Percentiles rank a stretch among this genome's conserved stretches.
These are phyloP conservation scores for Mrakia blollopis DNA, from an alignment of 768 basidiomycete species.

Conservation along the genomic window DNA sequence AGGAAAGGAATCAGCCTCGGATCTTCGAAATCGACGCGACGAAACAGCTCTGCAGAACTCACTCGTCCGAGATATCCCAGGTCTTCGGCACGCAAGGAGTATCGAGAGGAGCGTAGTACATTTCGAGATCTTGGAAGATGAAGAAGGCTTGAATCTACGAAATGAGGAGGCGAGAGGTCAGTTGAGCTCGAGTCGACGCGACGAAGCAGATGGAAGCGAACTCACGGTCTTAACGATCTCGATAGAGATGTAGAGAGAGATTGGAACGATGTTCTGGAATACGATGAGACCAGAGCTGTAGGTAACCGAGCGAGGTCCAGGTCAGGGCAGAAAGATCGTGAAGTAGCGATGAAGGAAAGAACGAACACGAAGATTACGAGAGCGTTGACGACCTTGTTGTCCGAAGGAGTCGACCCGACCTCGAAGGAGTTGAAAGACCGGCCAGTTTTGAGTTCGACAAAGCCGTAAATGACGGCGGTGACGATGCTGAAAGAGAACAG, in stretches of 20 bases:
- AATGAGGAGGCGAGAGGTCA: not conserved
- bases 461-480: slow-evolving; percentile 51
- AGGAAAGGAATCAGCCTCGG: not conserved
- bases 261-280: slow-evolving; percentile 95
- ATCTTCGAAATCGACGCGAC: not conserved
- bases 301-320: not conserved
- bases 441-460: slow-evolving; percentile 56
- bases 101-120: slow-evolving; percentile 86
- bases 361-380: slow-evolving; percentile 88
- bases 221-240: slow-evolving; percentile 87
- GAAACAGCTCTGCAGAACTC: not conserved
- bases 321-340: not conserved
- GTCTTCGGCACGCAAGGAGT: slow-evolving; percentile 90
- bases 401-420: slow-evolving; percentile 58
- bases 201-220: not conserved
- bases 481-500: slow-evolving; percentile 43
- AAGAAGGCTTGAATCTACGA: slow-evolving; percentile 78
- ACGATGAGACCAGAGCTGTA: slow-evolving; percentile 82
- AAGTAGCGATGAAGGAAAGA: not conserved
- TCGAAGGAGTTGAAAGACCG: slow-evolving; percentile 75
- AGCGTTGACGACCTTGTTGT: slow-evolving; percentile 61
- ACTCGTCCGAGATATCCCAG: slow-evolving; percentile 96
- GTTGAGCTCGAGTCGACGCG: not conserved
- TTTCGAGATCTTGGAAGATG: slow-evolving; percentile 74
- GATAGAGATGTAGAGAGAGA: slow-evolving; percentile 93